A percentile compares a stretch with the other conserved stretches of the same genome.
Conservation (phyloP, 495 filamentous ascomycete species). For the Lophiostoma macrostomum region DNA sequence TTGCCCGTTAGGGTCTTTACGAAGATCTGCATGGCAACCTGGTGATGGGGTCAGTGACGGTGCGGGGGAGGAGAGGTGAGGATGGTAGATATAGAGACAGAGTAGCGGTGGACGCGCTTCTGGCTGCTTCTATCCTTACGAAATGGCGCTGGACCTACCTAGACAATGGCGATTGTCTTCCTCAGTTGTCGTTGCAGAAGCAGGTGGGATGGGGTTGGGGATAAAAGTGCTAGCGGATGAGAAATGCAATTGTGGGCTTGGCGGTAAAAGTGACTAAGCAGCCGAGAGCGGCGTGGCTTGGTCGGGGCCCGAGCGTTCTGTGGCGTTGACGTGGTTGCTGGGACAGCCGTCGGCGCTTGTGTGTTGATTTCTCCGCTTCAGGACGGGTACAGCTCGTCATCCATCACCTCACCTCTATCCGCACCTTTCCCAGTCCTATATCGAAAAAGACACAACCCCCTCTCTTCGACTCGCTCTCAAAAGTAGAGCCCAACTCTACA, state of each 20-base stretch:
- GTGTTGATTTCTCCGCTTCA: constrained; percentile 10
- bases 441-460: constrained; percentile 3
- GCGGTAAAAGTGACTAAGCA: constrained; percentile 13
- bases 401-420: constrained; percentile 11
- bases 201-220: constrained; percentile 4
- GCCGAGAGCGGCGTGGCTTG: constrained; percentile 6
- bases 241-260: constrained; percentile 24
- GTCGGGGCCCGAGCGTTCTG: neutral
- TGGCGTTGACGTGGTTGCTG: constrained; percentile 21
- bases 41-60: constrained; percentile 8
- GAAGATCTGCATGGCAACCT: constrained; percentile 92
- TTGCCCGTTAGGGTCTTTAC: constrained; percentile 99
- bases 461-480: neutral
- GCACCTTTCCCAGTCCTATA: constrained; percentile 1
- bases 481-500: constrained; percentile 3
- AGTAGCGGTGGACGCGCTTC: neutral
- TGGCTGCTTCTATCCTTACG: neutral
- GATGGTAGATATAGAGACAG: neutral
- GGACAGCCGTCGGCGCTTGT: constrained; percentile 4
- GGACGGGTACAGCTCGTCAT: neutral
- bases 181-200: constrained; percentile 36
- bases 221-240: neutral
- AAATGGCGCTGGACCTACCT: constrained; percentile 22
- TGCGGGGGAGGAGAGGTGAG: neutral
- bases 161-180: constrained; percentile 39